phyloP scores from a whole-genome alignment of 176 grass and related monocot species.

The Eleusine indica region DNA sequence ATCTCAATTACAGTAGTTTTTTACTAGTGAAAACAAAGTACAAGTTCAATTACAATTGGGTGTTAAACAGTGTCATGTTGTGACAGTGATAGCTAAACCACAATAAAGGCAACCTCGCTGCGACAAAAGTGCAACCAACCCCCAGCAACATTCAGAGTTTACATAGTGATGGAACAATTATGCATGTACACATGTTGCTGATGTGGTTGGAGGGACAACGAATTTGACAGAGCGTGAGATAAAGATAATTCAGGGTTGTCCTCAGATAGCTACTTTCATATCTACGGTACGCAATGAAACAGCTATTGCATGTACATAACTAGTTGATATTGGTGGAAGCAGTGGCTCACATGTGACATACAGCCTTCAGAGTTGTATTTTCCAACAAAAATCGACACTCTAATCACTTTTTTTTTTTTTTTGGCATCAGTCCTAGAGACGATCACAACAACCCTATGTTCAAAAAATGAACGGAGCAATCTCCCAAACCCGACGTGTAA shows the following conservation, averaged over 20 bases:
- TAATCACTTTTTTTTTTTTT: not conserved
- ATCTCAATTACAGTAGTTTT: not conserved
- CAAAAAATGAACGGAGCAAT: slow-evolving; percentile 24
- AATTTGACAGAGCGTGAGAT: not conserved
- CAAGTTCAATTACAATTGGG: not conserved
- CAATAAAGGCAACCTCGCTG: not conserved
- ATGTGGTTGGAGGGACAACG: not conserved
- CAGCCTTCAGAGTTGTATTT: slow-evolving; percentile 31
- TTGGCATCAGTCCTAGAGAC: slow-evolving; percentile 30
- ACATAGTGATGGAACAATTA: not conserved
- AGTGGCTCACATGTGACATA: slow-evolving; percentile 10
- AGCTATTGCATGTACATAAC: not conserved
- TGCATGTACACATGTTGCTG: not conserved
- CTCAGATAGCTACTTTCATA: not conserved
- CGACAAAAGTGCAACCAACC: not conserved
- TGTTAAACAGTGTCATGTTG: not conserved
- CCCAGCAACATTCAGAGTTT: not conserved
- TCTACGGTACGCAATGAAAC: not conserved
- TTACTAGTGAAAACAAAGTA: not conserved
- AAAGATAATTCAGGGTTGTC: not conserved
- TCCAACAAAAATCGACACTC: slow-evolving; percentile 20
- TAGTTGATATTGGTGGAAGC: not conserved
- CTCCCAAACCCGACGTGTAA: not conserved
- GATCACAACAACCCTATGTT: slow-evolving; percentile 5
- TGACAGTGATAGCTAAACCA: not conserved